Conservation (phyloP, 805 yeast genomes). For the Suhomyces sp. region DNA sequence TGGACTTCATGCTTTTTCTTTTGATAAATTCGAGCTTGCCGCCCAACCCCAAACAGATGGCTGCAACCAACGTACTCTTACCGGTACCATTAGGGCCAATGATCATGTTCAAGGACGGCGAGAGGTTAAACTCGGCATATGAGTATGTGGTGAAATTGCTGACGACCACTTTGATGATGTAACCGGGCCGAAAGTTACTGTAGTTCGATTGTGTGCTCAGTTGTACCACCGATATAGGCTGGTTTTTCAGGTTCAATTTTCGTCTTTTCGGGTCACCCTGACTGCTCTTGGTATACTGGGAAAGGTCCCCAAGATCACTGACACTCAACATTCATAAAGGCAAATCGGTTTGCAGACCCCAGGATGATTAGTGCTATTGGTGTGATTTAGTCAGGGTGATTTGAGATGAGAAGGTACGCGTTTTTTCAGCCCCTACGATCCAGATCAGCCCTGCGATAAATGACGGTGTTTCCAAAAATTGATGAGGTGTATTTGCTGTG, state of each 20-base stretch:
- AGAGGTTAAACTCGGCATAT: slow-evolving; percentile 66
- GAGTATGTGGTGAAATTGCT: slow-evolving; percentile 68
- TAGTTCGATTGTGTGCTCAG: neutral
- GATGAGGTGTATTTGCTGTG: neutral
- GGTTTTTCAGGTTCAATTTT: neutral
- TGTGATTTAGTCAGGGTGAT: neutral
- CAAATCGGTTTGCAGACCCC: neutral
- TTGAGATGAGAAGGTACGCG: neutral
- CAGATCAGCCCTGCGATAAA: neutral
- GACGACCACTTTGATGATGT: slow-evolving; percentile 49
- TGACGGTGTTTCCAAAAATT: neutral
- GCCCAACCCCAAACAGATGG: slow-evolving; percentile 82
- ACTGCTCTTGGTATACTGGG: slow-evolving; percentile 1
- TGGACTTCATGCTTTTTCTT: slow-evolving; percentile 60
- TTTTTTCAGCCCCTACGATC: neutral
- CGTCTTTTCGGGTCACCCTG: slow-evolving; percentile 6
- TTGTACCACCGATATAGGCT: neutral
- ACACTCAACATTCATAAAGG: neutral
- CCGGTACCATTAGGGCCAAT: slow-evolving; percentile 98
- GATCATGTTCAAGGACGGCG: slow-evolving; percentile 84
- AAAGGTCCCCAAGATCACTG: slow-evolving; percentile 2
- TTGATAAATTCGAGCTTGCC: slow-evolving; percentile 77
- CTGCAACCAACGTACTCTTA: slow-evolving; percentile 89
- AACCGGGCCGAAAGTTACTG: slow-evolving; percentile 38
- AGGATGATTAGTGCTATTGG: neutral